phyloP scores from a whole-genome alignment of 306 rosid species.

The Acacia melanoxylon region DNA sequence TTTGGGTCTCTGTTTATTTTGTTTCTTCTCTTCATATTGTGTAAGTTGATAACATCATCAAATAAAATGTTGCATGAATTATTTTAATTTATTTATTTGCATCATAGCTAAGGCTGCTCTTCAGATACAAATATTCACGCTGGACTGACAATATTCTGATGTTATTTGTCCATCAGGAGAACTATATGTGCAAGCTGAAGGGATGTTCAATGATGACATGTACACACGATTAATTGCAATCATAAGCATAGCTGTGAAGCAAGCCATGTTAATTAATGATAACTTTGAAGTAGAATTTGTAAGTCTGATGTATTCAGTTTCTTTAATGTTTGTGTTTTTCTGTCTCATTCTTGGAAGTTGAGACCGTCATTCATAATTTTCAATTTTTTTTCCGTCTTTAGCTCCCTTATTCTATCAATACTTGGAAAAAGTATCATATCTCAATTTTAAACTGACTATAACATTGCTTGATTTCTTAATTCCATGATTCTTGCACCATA shows the following conservation, averaged over 20 bases:
- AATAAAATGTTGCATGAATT: background rate
- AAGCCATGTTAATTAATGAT: constrained; percentile 58
- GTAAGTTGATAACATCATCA: background rate
- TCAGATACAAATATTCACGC: constrained; percentile 19
- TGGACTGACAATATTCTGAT: constrained; percentile 30
- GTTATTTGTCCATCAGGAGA: constrained; percentile 63
- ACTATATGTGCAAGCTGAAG: constrained; percentile 82
- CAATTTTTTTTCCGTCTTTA: background rate
- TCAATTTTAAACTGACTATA: constrained; percentile 1
- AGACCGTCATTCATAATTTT: constrained; percentile 4
- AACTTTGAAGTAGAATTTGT: constrained; percentile 87
- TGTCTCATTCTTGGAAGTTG: constrained; percentile 5
- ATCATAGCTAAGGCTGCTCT: constrained; percentile 24
- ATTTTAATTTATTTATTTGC: background rate
- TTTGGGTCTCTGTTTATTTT: background rate
- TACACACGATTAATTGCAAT: constrained; percentile 70
- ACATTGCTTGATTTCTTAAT: background rate
- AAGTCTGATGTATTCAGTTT: constrained; percentile 40
- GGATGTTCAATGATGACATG: constrained; percentile 67
- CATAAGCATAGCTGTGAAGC: constrained; percentile 70
- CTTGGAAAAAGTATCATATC: constrained; percentile 5
- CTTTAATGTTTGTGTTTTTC: background rate
- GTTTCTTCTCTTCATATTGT: background rate
- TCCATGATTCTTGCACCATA: constrained; percentile 10
- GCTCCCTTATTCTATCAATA: constrained; percentile 9